Percentiles rank a stretch among this genome's conserved stretches.
Evolutionary conservation across 345 rosid genomes (phyloP).

Genomic region (Aethionema arabicum): DNA sequence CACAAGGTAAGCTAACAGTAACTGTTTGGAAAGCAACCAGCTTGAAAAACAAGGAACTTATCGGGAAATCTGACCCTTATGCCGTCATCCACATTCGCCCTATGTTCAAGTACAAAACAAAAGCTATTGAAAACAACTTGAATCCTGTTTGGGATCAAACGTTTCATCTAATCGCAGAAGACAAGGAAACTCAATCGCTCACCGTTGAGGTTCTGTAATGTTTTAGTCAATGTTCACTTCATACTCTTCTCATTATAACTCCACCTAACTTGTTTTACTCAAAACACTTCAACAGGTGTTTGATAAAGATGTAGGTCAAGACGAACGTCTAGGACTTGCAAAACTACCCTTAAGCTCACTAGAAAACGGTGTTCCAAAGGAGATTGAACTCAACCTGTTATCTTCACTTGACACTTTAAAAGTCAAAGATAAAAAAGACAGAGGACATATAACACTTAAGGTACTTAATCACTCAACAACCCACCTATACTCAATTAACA

Average conservation of each 20-base stretch:
- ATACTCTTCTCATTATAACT: constrained; percentile 11
- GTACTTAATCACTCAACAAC: too few species aligned
- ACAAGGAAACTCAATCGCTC: constrained; percentile 92
- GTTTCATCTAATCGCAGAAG: constrained; percentile 87
- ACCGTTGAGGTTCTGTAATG: constrained; percentile 62
- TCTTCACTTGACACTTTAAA: constrained; percentile 91
- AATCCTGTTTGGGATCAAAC: constrained; percentile 93
- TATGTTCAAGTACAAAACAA: constrained; percentile 80
- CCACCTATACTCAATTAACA: too few species aligned
- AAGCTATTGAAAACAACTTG: constrained; percentile 78
- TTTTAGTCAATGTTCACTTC: not conserved
- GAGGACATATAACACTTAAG: constrained; percentile 84
- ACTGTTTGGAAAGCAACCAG: constrained; percentile 74
- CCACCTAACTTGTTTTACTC: not conserved
- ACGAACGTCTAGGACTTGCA: constrained; percentile 78
- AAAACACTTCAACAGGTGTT: constrained; percentile 55
- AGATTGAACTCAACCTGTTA: constrained; percentile 61
- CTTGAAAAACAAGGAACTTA: constrained; percentile 96
- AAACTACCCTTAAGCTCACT: constrained; percentile 66
- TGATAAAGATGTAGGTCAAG: constrained; percentile 94
- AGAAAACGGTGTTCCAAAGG: constrained; percentile 51
- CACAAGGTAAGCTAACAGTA: constrained; percentile 79
- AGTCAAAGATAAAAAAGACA: constrained; percentile 92
- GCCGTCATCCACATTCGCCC: constrained; percentile 73
- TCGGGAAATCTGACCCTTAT: constrained; percentile 98